These are phyloP conservation scores for Lactifluus rugatus DNA, from an alignment of 768 basidiomycete genomes.

Conservation along the genomic window DNA sequence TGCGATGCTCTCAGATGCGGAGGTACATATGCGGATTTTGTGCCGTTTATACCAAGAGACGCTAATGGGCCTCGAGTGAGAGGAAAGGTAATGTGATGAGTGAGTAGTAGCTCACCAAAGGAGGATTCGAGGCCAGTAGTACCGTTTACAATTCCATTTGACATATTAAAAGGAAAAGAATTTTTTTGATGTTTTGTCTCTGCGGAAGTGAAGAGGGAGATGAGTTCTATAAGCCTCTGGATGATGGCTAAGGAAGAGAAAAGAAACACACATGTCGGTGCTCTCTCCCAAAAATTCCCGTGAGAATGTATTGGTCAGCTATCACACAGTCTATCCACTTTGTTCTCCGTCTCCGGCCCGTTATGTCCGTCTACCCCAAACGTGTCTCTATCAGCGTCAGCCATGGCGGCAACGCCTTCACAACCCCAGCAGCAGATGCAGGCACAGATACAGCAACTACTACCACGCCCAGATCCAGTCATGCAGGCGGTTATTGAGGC, in stretches of 20 bases:
- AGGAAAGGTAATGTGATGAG: neutral
- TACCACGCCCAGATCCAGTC: constrained; percentile 53
- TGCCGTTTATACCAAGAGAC: constrained; percentile 60
- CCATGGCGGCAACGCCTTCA: constrained; percentile 33
- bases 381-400: neutral
- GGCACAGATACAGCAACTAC: constrained; percentile 29
- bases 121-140: constrained; percentile 60
- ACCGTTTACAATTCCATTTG: constrained; percentile 86
- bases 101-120: constrained; percentile 36
- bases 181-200: constrained; percentile 11
- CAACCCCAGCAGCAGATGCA: constrained; percentile 25
- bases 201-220: constrained; percentile 18
- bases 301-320: constrained; percentile 18
- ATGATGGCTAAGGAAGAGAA: constrained; percentile 28
- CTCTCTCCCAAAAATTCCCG: constrained; percentile 11
- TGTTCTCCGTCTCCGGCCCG: neutral
- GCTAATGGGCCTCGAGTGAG: constrained; percentile 32
- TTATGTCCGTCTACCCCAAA: neutral
- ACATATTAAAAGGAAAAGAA: constrained; percentile 51
- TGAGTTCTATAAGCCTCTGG: constrained; percentile 29
- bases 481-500: constrained; percentile 72
- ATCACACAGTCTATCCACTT: neutral
- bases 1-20: constrained; percentile 80
- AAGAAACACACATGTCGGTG: neutral
- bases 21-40: constrained; percentile 78